Evolutionary conservation across 1,284 basidiomycete species (phyloP).

Genomic region (Rhodotorula sp.): DNA sequence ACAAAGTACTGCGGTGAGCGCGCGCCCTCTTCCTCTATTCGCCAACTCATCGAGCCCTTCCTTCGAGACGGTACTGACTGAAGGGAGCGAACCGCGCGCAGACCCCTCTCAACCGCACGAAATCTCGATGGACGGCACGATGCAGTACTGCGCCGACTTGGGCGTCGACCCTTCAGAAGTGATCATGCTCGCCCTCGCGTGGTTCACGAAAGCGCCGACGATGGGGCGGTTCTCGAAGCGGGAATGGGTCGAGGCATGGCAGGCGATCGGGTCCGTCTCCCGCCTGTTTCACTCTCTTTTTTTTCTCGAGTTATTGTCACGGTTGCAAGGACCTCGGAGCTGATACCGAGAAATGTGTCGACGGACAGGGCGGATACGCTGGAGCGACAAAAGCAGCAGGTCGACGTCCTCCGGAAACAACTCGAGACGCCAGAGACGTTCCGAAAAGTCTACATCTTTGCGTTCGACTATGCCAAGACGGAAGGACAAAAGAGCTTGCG

Average conservation of each 20-base stretch:
- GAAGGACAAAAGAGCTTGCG: constrained; percentile 62
- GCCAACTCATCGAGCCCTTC: too few species aligned
- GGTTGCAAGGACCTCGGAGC: not conserved
- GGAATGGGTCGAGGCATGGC: constrained; percentile 81
- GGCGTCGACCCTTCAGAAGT: constrained; percentile 70
- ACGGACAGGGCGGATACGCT: constrained; percentile 69
- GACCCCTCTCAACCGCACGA: constrained; percentile 56
- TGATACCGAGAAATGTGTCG: not conserved
- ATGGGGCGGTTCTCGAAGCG: constrained; percentile 73
- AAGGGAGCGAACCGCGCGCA: not conserved
- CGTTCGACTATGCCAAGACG: constrained; percentile 77
- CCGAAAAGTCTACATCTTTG: constrained; percentile 74
- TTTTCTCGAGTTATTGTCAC: constrained; percentile 52
- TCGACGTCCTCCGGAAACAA: constrained; percentile 70
- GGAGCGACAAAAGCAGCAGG: constrained; percentile 61
- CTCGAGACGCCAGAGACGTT: constrained; percentile 60
- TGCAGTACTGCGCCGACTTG: constrained; percentile 67
- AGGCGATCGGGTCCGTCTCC: constrained; percentile 46
- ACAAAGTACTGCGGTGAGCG: constrained; percentile 72
- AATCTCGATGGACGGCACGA: constrained; percentile 71
- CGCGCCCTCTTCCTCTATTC: not conserved
- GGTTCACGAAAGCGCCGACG: constrained; percentile 67
- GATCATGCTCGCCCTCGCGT: constrained; percentile 71
- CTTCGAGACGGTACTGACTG: not conserved
- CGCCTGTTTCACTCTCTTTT: not conserved